Percentiles rank a stretch among this genome's conserved stretches.
phyloP scores from a whole-genome alignment of 495 filamentous ascomycete species.

The Trichocladium uniseriatum region DNA sequence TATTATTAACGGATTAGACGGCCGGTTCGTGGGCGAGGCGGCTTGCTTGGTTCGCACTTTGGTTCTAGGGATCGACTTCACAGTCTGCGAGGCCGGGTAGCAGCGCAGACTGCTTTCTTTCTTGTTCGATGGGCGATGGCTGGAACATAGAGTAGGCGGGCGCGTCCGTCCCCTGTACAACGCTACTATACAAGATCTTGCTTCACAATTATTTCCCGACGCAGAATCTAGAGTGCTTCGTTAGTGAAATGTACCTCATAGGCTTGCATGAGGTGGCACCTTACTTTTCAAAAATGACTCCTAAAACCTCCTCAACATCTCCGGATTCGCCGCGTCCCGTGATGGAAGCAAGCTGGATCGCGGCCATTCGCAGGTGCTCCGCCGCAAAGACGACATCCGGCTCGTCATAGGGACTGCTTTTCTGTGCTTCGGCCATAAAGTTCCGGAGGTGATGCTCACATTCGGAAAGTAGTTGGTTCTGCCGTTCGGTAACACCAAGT shows the following conservation, averaged over 20 bases:
- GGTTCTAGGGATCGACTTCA: slow-evolving; percentile 3
- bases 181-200: not conserved
- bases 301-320: slow-evolving; percentile 94
- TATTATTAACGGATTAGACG: slow-evolving; percentile 1
- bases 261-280: not conserved
- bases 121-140: not conserved
- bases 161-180: slow-evolving; percentile 6
- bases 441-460: slow-evolving; percentile 60
- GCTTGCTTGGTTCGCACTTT: not conserved
- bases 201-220: slow-evolving; percentile 22
- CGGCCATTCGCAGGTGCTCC: slow-evolving; percentile 76
- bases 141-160: not conserved
- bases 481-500: slow-evolving; percentile 81
- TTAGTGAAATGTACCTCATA: not conserved
- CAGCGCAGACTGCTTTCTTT: not conserved
- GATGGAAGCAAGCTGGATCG: slow-evolving; percentile 69
- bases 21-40: not conserved
- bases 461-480: slow-evolving; percentile 66
- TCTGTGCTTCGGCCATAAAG: slow-evolving; percentile 49
- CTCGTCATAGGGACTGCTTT: slow-evolving; percentile 12
- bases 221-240: slow-evolving; percentile 19
- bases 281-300: slow-evolving; percentile 95
- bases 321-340: slow-evolving; percentile 79
- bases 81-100: not conserved
- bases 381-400: slow-evolving; percentile 84